Conservation (phyloP, 148 eudicot species). For the Silene uniflora region DNA sequence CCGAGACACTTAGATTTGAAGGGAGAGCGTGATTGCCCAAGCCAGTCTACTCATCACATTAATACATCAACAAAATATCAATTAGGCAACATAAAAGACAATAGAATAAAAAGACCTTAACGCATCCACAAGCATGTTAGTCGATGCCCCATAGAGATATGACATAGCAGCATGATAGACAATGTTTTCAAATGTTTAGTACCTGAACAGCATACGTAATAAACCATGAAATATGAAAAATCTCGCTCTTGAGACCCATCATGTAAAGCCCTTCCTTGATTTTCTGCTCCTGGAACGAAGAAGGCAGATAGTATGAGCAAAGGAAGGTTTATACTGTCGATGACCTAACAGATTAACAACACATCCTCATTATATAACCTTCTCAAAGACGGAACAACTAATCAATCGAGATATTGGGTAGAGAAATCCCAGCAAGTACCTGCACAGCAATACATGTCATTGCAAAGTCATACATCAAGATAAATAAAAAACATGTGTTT, state of each 20-base stretch:
- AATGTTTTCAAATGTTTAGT: conserved; percentile 7
- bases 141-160: not conserved
- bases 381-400: conserved; percentile 86
- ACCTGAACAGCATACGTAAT: conserved; percentile 89
- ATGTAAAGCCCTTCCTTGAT: conserved; percentile 97
- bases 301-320: conserved; percentile 5
- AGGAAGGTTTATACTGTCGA: not conserved
- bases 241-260: conserved; percentile 93
- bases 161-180: not conserved
- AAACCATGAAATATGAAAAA: conserved; percentile 87
- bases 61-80: not conserved
- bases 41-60: not conserved
- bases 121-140: not conserved
- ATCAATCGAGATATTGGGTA: conserved; percentile 94
- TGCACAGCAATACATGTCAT: conserved; percentile 27
- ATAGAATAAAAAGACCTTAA: not conserved
- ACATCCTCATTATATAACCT: conserved; percentile 47
- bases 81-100: not conserved
- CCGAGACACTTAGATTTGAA: not conserved
- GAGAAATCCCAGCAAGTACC: conserved; percentile 95
- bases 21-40: no score
- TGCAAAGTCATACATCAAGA: conserved; percentile 17
- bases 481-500: conserved; percentile 14
- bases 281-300: conserved; percentile 75
- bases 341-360: not conserved